phyloP scores from a whole-genome alignment of 495 filamentous ascomycete species.

The Penicillium tannophilum region DNA sequence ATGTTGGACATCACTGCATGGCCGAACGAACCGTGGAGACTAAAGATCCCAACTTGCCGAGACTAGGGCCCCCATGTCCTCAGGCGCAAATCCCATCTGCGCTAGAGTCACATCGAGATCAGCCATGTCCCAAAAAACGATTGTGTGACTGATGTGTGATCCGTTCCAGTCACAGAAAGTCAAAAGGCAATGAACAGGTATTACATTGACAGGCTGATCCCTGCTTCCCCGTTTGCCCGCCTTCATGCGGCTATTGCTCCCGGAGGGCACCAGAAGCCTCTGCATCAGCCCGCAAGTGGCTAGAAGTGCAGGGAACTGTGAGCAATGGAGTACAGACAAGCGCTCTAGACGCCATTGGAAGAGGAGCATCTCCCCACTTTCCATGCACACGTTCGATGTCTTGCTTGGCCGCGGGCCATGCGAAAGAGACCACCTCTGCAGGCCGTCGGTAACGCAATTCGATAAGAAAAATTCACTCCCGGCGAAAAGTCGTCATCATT shows the following conservation, averaged over 20 bases:
- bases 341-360: constrained; percentile 42
- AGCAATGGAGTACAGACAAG: constrained; percentile 31
- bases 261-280: constrained; percentile 10
- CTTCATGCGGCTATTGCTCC: constrained; percentile 29
- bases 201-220: constrained; percentile 15
- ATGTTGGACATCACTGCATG: constrained; percentile 47
- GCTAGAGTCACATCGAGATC: constrained; percentile 20
- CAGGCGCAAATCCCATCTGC: constrained; percentile 11
- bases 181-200: constrained; percentile 1
- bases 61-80: constrained; percentile 18
- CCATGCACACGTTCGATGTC: constrained; percentile 28
- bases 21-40: constrained; percentile 27
- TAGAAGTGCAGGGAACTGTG: constrained; percentile 8
- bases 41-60: constrained; percentile 10
- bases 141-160: constrained; percentile 15
- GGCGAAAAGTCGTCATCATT: constrained; percentile 22
- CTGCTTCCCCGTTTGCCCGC: constrained; percentile 20
- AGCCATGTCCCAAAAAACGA: constrained; percentile 8
- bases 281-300: constrained; percentile 17
- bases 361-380: constrained; percentile 21
- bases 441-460: constrained; percentile 18
- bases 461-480: constrained; percentile 6
- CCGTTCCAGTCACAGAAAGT: constrained; percentile 5
- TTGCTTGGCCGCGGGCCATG: constrained; percentile 22
- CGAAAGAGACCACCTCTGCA: constrained; percentile 19